Percentiles rank a stretch among this genome's conserved stretches.
These are phyloP conservation scores for Candida taoyuanica DNA, from an alignment of 805 yeast species.

Conservation along the genomic window DNA sequence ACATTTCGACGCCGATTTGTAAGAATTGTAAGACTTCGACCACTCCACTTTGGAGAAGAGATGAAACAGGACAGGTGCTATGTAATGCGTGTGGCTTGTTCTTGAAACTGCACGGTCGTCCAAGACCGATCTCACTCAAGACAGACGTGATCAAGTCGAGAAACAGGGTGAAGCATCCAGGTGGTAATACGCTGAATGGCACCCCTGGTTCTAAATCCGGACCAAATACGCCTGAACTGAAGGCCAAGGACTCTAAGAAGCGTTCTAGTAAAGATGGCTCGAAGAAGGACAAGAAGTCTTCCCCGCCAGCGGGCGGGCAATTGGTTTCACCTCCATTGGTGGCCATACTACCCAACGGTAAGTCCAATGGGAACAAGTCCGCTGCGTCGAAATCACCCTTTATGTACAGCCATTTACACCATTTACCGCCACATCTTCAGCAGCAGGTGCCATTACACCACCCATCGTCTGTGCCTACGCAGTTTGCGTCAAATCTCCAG, in stretches of 20 bases:
- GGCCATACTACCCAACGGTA: slow-evolving; percentile 37
- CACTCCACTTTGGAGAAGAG: slow-evolving; percentile 94
- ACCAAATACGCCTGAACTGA: slow-evolving; percentile 22
- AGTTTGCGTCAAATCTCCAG: slow-evolving; percentile 60
- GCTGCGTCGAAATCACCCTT: slow-evolving; percentile 18
- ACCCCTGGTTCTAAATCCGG: slow-evolving; percentile 13
- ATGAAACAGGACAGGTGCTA: slow-evolving; percentile 82
- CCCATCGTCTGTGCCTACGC: slow-evolving; percentile 66
- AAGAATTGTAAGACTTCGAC: slow-evolving; percentile 89
- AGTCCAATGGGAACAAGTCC: neutral
- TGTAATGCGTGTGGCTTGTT: slow-evolving; percentile 95
- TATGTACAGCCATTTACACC: slow-evolving; percentile 19
- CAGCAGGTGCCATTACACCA: slow-evolving; percentile 37
- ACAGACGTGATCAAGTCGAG: slow-evolving; percentile 91
- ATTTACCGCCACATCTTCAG: slow-evolving; percentile 29
- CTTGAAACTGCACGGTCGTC: slow-evolving; percentile 84
- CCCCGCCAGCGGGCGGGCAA: slow-evolving; percentile 9
- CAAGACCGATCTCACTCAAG: slow-evolving; percentile 86
- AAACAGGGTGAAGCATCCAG: slow-evolving; percentile 66
- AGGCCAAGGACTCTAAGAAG: slow-evolving; percentile 19
- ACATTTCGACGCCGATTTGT: slow-evolving; percentile 66
- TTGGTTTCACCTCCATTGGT: slow-evolving; percentile 34
- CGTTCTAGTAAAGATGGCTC: slow-evolving; percentile 4
- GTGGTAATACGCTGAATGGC: slow-evolving; percentile 7
- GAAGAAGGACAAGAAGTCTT: slow-evolving; percentile 8